Percentiles rank a stretch among this genome's conserved stretches.
Evolutionary conservation across 2,329 filamentous ascomycete genomes (phyloP).

Genomic region (Eutypella sp.): DNA sequence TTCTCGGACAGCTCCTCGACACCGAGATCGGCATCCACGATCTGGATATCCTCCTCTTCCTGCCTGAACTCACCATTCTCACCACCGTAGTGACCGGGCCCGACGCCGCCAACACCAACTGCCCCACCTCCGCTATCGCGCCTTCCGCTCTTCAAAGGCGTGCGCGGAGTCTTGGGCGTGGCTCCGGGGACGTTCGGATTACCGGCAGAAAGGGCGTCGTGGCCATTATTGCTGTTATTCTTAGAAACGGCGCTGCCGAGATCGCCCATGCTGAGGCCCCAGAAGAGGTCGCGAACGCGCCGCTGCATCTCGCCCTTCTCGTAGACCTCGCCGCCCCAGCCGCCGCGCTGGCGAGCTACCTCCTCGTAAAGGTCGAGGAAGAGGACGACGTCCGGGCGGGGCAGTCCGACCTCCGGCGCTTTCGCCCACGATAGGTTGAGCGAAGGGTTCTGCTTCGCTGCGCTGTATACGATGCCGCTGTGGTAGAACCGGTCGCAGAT

Average conservation of each 20-base stretch:
- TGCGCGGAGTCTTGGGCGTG: too few relatives aligned
- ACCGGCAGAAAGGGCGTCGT: slow-evolving; percentile 5
- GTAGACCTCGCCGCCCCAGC: slow-evolving; percentile 84
- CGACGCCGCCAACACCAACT: slow-evolving; percentile 11
- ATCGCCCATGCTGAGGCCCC: slow-evolving; percentile 45
- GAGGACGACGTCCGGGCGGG: slow-evolving; percentile 78
- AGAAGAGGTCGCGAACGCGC: slow-evolving; percentile 71
- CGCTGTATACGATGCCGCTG: slow-evolving; percentile 88
- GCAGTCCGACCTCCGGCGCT: slow-evolving; percentile 78
- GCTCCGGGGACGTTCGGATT: too few relatives aligned
- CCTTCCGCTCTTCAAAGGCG: neutral
- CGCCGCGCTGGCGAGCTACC: slow-evolving; percentile 70
- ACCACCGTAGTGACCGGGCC: slow-evolving; percentile 16
- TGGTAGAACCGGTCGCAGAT: slow-evolving; percentile 94
- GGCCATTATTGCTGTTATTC: slow-evolving; percentile 10
- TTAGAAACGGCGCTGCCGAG: slow-evolving; percentile 27
- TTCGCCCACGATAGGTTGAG: slow-evolving; percentile 76
- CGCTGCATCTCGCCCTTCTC: slow-evolving; percentile 80
- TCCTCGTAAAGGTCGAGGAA: slow-evolving; percentile 79
- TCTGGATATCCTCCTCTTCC: slow-evolving; percentile 48
- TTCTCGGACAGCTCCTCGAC: slow-evolving; percentile 53
- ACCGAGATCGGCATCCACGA: slow-evolving; percentile 48
- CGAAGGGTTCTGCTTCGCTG: slow-evolving; percentile 71
- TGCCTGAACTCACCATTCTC: slow-evolving; percentile 36
- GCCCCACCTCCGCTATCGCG: slow-evolving; percentile 3